A percentile compares a stretch with the other conserved stretches of the same genome.
These are phyloP conservation scores for Xylariales sp. DNA, from an alignment of 2,329 filamentous ascomycete genomes.

Conservation along the genomic window DNA sequence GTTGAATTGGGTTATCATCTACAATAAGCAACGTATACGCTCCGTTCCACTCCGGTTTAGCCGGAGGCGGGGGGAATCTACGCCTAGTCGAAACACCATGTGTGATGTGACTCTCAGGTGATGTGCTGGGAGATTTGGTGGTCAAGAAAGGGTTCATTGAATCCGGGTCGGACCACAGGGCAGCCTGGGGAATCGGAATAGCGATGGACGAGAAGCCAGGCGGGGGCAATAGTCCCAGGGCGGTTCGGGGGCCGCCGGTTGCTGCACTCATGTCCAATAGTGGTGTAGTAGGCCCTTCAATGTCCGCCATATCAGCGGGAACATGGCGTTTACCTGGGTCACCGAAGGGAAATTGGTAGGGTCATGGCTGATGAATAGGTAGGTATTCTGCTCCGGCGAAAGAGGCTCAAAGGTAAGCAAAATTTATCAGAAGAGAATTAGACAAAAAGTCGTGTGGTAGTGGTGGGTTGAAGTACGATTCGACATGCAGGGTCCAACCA, in stretches of 20 bases:
- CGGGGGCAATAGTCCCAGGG: conserved; percentile 5
- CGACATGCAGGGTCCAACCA: too few relatives aligned
- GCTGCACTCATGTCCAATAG: background rate
- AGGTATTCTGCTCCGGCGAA: background rate
- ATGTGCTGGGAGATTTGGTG: background rate
- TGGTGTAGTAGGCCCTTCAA: conserved; percentile 4
- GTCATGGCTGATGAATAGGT: background rate
- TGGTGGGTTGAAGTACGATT: too few relatives aligned
- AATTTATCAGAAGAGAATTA: too few relatives aligned
- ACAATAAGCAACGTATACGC: conserved; percentile 7
- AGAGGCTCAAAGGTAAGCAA: too few relatives aligned
- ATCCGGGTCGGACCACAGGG: too few relatives aligned
- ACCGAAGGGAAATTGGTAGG: background rate
- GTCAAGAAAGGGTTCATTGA: conserved; percentile 7
- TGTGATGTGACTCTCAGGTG: background rate
- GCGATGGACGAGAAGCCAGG: conserved; percentile 12
- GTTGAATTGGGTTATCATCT: conserved; percentile 6
- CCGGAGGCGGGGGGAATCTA: background rate
- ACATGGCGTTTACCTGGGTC: background rate
- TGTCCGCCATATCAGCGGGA: conserved; percentile 2
- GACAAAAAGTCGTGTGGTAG: too few relatives aligned
- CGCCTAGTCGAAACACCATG: background rate
- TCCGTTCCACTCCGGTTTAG: conserved; percentile 1
- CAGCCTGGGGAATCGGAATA: conserved; percentile 9
- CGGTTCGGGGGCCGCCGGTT: background rate